phyloP scores from a whole-genome alignment of 2,329 filamentous ascomycete species.

The Raffaelea albimanens region DNA sequence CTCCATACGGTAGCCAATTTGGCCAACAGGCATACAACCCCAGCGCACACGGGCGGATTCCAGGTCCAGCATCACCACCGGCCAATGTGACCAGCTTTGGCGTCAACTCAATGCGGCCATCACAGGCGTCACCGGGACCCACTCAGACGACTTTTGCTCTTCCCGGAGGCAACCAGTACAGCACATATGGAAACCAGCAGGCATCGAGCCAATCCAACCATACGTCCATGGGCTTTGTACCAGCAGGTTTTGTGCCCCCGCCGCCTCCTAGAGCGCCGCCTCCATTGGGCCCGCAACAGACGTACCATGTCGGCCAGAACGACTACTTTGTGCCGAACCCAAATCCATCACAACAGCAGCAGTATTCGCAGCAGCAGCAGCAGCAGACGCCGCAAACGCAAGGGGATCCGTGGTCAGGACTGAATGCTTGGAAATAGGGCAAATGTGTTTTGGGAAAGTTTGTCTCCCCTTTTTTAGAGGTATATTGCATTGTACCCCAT shows the following conservation, averaged over 20 bases:
- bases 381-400: constrained; percentile 25
- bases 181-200: constrained; percentile 36
- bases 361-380: constrained; percentile 26
- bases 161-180: constrained; percentile 36
- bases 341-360: constrained; percentile 17
- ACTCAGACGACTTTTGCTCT: constrained; percentile 46
- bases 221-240: constrained; percentile 30
- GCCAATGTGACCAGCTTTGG: constrained; percentile 28
- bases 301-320: constrained; percentile 38
- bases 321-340: constrained; percentile 18
- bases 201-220: constrained; percentile 31
- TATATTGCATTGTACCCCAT: neutral
- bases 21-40: constrained; percentile 47
- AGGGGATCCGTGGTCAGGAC: constrained; percentile 40
- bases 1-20: constrained; percentile 25
- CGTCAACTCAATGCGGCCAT: constrained; percentile 21
- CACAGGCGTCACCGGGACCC: constrained; percentile 47
- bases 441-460: too few relatives aligned
- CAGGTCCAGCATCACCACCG: constrained; percentile 39
- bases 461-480: too few relatives aligned
- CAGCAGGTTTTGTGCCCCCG: constrained; percentile 51
- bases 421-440: constrained; percentile 40
- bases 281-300: constrained; percentile 53
- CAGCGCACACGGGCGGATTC: constrained; percentile 47
- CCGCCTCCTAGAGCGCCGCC: constrained; percentile 55